Percentiles rank a stretch among this genome's conserved stretches.
Evolutionary conservation across 1,139 yeast species (phyloP).

Genomic region (Nakaseomyces delphensis): DNA sequence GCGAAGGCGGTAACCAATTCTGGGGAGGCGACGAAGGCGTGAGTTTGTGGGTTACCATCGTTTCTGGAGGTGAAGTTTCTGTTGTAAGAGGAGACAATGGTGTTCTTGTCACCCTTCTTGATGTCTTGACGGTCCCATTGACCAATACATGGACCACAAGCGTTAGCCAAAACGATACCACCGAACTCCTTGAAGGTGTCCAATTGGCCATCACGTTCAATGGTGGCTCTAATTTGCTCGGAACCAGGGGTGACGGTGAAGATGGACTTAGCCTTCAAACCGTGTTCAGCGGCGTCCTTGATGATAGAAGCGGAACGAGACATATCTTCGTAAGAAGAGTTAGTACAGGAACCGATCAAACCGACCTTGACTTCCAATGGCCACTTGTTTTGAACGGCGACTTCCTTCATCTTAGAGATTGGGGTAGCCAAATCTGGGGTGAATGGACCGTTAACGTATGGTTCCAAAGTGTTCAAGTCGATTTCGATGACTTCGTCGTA

Average conservation of each 20-base stretch:
- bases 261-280: conserved; percentile 80
- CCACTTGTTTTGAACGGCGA: conserved; percentile 84
- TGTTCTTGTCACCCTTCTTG: conserved; percentile 96
- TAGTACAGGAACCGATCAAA: conserved; percentile 97
- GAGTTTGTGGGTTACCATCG: conserved; percentile 98
- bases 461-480: conserved; percentile 91
- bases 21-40: conserved; percentile 97
- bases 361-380: conserved; percentile 92
- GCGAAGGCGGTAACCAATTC: conserved; percentile 96
- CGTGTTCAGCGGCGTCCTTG: conserved; percentile 82
- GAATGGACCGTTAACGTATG: conserved; percentile 97
- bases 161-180: conserved; percentile 93
- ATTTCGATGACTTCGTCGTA: conserved; percentile 94
- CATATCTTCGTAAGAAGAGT: conserved; percentile 99
- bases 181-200: conserved; percentile 86
- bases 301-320: conserved; percentile 93
- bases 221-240: conserved; percentile 97
- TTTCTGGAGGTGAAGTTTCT: conserved; percentile 98
- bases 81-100: conserved; percentile 97
- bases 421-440: conserved; percentile 99
- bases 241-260: conserved; percentile 98
- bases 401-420: conserved; percentile 83
- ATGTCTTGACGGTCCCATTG: conserved; percentile 99
- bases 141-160: conserved; percentile 99
- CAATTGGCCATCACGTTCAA: conserved; percentile 94